Percentiles rank a stretch among this genome's conserved stretches.
Evolutionary conservation across 805 yeast genomes (phyloP).

Genomic region (Cyberlindnera nakhonratchasimensis): DNA sequence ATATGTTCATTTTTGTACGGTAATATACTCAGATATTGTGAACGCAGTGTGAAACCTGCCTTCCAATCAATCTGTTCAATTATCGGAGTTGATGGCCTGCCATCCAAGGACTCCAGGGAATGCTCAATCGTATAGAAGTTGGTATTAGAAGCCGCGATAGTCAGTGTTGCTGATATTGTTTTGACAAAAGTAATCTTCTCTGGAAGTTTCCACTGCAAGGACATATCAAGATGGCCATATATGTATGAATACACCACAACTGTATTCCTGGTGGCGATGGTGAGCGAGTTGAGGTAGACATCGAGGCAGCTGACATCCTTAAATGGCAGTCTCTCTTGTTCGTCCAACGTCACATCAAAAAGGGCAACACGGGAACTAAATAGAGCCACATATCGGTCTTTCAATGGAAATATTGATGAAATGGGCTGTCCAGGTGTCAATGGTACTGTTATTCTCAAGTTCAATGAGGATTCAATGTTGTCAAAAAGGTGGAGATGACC

Average conservation of each 20-base stretch:
- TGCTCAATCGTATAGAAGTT: slow-evolving; percentile 19
- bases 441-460: slow-evolving; percentile 3
- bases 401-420: slow-evolving; percentile 1
- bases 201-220: slow-evolving; percentile 25
- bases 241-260: slow-evolving; percentile 14
- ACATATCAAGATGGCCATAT: slow-evolving; percentile 27
- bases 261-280: slow-evolving; percentile 18
- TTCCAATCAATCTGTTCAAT: slow-evolving; percentile 12
- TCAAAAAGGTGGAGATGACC: slow-evolving; percentile 13
- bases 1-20: no score
- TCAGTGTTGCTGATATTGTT: slow-evolving; percentile 18
- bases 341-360: slow-evolving; percentile 15
- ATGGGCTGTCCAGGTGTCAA: slow-evolving; percentile 9
- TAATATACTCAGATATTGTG: slow-evolving; percentile 1
- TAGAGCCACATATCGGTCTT: slow-evolving; percentile 4
- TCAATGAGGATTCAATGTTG: neutral
- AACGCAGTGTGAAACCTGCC: slow-evolving; percentile 12
- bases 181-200: slow-evolving; percentile 28
- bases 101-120: neutral
- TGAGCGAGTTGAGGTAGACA: slow-evolving; percentile 6
- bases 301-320: slow-evolving; percentile 13
- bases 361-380: slow-evolving; percentile 6
- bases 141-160: slow-evolving; percentile 24
- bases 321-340: slow-evolving; percentile 21
- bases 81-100: slow-evolving; percentile 1